A percentile compares a stretch with the other conserved stretches of the same genome.
Conservation (phyloP, 176 grass and related monocot genomes). For the Oryza glumipatula region DNA sequence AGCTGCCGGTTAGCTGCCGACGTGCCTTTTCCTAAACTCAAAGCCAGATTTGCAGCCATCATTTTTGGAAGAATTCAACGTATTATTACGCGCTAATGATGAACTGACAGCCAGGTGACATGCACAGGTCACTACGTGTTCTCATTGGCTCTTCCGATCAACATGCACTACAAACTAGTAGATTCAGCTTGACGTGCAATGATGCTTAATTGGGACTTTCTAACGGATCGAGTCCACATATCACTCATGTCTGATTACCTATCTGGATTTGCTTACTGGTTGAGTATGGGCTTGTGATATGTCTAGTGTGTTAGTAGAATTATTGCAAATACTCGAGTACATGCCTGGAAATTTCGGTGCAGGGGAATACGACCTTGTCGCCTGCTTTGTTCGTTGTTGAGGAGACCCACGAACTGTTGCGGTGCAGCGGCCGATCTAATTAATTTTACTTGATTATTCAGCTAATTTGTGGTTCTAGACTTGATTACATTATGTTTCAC, state of each 20-base stretch:
- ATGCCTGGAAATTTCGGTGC: slow-evolving; percentile 17
- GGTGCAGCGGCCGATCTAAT: slow-evolving; percentile 3
- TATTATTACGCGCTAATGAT: not conserved
- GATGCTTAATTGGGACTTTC: not conserved
- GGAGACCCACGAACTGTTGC: slow-evolving; percentile 29
- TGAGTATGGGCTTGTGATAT: not conserved
- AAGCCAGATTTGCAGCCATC: not conserved
- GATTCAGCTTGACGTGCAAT: not conserved
- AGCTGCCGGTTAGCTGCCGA: not conserved
- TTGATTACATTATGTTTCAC: not conserved
- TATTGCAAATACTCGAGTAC: slow-evolving; percentile 14
- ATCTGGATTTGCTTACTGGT: not conserved
- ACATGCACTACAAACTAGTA: not conserved
- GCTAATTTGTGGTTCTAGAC: not conserved
- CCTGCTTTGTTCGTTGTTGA: slow-evolving; percentile 17
- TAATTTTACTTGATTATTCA: not conserved
- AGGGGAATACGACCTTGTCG: not conserved
- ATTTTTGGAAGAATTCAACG: not conserved
- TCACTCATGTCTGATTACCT: not conserved
- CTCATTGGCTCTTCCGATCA: slow-evolving; percentile 20
- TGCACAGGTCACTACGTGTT: not conserved
- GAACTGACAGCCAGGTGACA: not conserved
- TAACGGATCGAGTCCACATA: not conserved
- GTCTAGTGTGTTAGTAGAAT: not conserved
- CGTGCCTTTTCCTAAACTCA: not conserved